A percentile compares a stretch with the other conserved stretches of the same genome.
Conservation (phyloP, 768 basidiomycete species). For the Austroboletus festivus region DNA sequence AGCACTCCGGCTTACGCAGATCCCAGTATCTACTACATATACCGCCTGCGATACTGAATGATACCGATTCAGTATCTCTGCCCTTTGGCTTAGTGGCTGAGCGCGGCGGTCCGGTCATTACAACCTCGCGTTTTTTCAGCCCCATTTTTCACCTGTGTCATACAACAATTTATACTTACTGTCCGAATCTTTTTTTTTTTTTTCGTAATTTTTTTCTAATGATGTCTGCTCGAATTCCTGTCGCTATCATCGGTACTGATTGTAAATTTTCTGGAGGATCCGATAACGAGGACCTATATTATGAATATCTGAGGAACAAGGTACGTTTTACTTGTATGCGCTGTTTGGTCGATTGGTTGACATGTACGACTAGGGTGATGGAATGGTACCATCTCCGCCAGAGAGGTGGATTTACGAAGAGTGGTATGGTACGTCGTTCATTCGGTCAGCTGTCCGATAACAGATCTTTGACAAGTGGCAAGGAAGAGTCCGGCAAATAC, state of each 20-base stretch:
- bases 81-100: too few species aligned
- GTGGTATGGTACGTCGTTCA: constrained; percentile 29
- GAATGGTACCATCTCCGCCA: constrained; percentile 25
- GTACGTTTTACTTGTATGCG: constrained; percentile 1
- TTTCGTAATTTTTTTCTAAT: neutral
- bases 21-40: too few species aligned
- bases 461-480: constrained; percentile 16
- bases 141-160: too few species aligned
- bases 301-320: constrained; percentile 31
- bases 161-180: too few species aligned
- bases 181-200: too few species aligned
- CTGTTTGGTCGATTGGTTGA: neutral
- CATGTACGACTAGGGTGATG: constrained; percentile 24
- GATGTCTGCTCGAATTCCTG: constrained; percentile 30
- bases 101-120: too few species aligned
- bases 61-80: too few species aligned
- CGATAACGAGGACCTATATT: constrained; percentile 29
- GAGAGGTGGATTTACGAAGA: constrained; percentile 30
- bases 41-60: too few species aligned
- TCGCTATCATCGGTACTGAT: constrained; percentile 31
- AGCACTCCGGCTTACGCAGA: too few species aligned
- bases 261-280: constrained; percentile 33
- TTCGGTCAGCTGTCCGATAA: too few species aligned
- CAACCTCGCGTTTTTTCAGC: too few species aligned
- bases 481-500: constrained; percentile 33